phyloP scores from a whole-genome alignment of 1,284 basidiomycete genomes.

The Prillingera fragicola region DNA sequence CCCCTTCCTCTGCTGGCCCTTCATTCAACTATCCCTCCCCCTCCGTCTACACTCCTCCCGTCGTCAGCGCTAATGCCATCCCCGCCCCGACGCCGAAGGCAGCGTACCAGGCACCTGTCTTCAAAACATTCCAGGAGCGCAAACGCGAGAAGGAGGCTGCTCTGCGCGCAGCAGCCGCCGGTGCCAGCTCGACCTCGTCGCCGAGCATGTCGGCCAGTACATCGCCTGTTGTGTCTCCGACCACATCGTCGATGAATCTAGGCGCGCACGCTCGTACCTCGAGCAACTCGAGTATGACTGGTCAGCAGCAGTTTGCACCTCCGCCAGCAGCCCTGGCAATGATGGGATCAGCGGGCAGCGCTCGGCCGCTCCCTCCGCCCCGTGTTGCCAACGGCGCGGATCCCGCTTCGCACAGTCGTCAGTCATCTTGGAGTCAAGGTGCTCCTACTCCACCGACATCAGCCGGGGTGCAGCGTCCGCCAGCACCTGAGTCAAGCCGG shows the following conservation, averaged over 20 bases:
- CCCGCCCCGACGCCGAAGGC: slow-evolving; percentile 27
- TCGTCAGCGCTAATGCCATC: slow-evolving; percentile 17
- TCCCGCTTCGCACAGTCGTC: too few relatives aligned
- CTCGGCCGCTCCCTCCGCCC: too few relatives aligned
- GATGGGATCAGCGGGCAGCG: slow-evolving; percentile 11
- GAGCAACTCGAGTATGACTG: background rate
- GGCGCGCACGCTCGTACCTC: too few relatives aligned
- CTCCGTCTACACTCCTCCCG: slow-evolving; percentile 2
- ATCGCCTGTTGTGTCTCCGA: too few relatives aligned
- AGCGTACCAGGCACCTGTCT: slow-evolving; percentile 38
- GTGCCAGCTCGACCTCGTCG: slow-evolving; percentile 4
- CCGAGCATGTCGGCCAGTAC: too few relatives aligned
- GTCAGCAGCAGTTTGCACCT: background rate
- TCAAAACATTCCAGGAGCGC: slow-evolving; percentile 45
- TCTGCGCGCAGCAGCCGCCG: slow-evolving; percentile 13
- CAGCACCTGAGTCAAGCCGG: too few relatives aligned
- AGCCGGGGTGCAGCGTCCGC: too few relatives aligned
- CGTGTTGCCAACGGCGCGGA: too few relatives aligned
- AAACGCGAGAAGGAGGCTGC: slow-evolving; percentile 37
- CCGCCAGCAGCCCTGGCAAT: slow-evolving; percentile 12
- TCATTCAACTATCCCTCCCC: background rate
- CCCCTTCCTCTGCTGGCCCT: background rate
- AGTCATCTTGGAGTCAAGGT: too few relatives aligned
- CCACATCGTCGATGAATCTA: too few relatives aligned
- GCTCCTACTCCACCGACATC: too few relatives aligned